These are phyloP conservation scores for Persicaria tinctoria DNA, from an alignment of 148 eudicot species.

Conservation along the genomic window DNA sequence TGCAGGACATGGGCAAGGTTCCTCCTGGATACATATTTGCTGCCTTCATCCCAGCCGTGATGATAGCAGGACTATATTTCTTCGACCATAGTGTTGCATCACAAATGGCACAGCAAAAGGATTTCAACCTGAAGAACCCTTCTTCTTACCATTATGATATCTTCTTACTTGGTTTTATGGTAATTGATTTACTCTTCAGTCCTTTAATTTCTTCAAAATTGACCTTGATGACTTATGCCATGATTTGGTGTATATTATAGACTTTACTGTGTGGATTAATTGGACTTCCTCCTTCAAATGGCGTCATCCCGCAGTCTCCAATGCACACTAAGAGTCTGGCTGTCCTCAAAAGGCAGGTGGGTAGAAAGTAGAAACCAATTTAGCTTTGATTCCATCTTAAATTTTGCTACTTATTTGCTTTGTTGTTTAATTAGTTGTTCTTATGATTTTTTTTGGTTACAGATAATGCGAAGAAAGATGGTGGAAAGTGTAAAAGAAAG, in stretches of 20 bases:
- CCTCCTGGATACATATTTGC: conserved; percentile 53
- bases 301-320: conserved; percentile 87
- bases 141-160: conserved; percentile 80
- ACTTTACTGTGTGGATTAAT: conserved; percentile 78
- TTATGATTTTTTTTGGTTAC: not conserved
- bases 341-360: conserved; percentile 68
- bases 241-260: conserved; percentile 21
- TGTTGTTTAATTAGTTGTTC: not conserved
- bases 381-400: too few relatives aligned
- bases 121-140: conserved; percentile 84
- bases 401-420: not conserved
- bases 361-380: not conserved
- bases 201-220: not conserved
- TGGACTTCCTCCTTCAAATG: conserved; percentile 86
- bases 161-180: conserved; percentile 74
- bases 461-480: conserved; percentile 23
- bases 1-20: conserved; percentile 75
- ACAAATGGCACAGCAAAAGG: conserved; percentile 90
- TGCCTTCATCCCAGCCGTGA: conserved; percentile 79
- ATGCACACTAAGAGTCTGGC: conserved; percentile 93
- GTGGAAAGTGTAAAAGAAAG: conserved; percentile 28
- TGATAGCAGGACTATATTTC: conserved; percentile 91
- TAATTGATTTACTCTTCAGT: conserved; percentile 15
- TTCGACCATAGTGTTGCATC: conserved; percentile 96
- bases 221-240: not conserved